Percentiles rank a stretch among this genome's conserved stretches.
Evolutionary conservation across 331 rosid species (phyloP).

Genomic region (Cydonia oblonga): DNA sequence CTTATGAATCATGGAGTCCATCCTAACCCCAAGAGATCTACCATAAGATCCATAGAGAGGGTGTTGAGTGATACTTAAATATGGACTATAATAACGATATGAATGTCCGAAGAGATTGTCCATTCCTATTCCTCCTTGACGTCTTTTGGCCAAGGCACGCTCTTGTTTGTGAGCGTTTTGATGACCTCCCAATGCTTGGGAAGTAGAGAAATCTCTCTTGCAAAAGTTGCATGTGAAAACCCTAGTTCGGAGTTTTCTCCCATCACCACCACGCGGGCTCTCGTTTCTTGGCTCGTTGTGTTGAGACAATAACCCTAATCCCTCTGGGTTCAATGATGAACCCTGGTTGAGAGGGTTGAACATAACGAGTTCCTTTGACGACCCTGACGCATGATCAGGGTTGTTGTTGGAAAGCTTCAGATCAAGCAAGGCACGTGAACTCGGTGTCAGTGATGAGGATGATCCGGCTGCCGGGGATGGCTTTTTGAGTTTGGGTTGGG

Average conservation of each 20-base stretch:
- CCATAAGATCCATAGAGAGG: conserved; percentile 16
- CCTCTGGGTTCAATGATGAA: not conserved
- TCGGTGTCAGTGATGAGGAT: not conserved
- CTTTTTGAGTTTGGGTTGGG: not conserved
- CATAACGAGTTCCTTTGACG: conserved; percentile 6
- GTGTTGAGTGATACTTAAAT: conserved; percentile 10
- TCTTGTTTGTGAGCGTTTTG: conserved; percentile 80
- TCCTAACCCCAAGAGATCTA: conserved; percentile 30
- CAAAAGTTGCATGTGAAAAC: conserved; percentile 55
- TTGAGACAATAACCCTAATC: not conserved
- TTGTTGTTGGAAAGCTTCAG: conserved; percentile 21
- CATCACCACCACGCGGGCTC: not conserved
- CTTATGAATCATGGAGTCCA: conserved; percentile 41
- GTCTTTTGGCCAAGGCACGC: conserved; percentile 49
- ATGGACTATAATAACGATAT: conserved; percentile 23
- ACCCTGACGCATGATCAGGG: not conserved
- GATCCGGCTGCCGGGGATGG: not conserved
- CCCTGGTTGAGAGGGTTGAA: not conserved
- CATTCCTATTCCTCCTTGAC: conserved; percentile 23
- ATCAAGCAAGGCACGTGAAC: conserved; percentile 16
- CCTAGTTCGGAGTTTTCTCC: conserved; percentile 10
- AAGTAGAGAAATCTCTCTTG: conserved; percentile 52
- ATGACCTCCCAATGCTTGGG: conserved; percentile 80
- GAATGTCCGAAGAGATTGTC: conserved; percentile 8
- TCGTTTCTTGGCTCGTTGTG: conserved; percentile 4